Conservation (phyloP, 768 basidiomycete species). For the Suillus paluster region DNA sequence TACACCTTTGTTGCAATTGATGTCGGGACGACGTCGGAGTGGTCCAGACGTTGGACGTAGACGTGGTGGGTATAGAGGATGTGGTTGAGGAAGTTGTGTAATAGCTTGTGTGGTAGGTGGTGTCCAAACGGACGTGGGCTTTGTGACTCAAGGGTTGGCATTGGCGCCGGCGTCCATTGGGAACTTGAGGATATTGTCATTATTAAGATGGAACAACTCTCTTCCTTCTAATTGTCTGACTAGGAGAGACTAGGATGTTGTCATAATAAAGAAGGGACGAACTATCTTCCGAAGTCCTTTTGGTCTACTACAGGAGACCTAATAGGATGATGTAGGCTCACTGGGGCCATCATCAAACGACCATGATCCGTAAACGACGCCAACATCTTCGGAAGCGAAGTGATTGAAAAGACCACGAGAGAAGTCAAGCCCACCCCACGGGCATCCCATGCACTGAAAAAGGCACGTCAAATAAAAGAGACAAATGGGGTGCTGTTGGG, state of each 20-base stretch:
- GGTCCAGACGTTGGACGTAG: no score
- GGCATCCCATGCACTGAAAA: slow-evolving; percentile 66
- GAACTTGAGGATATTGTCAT: not conserved
- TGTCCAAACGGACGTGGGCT: not conserved
- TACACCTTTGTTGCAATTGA: no score
- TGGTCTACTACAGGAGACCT: no score
- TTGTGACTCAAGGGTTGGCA: no score
- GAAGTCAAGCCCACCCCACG: slow-evolving; percentile 68
- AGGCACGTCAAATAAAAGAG: slow-evolving; percentile 4
- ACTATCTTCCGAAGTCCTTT: no score
- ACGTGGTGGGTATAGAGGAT: not conserved
- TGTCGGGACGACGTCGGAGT: no score
- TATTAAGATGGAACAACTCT: no score
- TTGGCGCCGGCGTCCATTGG: not conserved
- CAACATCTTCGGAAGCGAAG: slow-evolving; percentile 53
- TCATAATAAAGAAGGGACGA: no score
- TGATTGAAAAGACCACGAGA: slow-evolving; percentile 64
- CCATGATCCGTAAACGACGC: slow-evolving; percentile 68
- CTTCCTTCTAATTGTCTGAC: no score
- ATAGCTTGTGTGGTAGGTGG: not conserved
- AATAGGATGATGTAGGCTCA: slow-evolving; percentile 10
- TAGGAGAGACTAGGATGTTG: no score
- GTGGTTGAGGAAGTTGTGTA: not conserved
- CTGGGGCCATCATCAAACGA: slow-evolving; percentile 46
- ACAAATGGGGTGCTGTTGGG: not conserved